Base-by-base conservation (phyloP, 2,329 filamentous ascomycete genomes). In the Neurospora sp. region DNA sequence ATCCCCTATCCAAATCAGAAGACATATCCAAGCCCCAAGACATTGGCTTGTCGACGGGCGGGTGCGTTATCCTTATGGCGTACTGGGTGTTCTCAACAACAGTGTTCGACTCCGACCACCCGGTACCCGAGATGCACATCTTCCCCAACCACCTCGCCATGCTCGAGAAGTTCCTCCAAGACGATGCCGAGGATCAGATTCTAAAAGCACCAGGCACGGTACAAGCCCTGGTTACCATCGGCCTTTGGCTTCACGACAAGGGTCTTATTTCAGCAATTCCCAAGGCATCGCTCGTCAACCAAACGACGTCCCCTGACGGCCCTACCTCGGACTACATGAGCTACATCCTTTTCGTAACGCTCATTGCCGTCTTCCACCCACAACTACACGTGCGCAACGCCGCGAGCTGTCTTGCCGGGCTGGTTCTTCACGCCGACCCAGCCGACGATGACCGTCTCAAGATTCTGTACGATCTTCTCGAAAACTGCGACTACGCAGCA, bases 1-100 rank as follows among this genome's bases (percentile, higher is more conserved):
- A 85, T 38, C 85, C 86, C 1, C 77, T 87, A 8, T 80, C 80
- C 1, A 72, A 74, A 4, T 68, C 73, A 1, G 76, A 78, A 33
- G 73, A 77, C 4, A 67, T 76, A 8, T 67, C 71, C 15, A 74
- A 66, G 17, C 81, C 84, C 0, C 82, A 84, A 15, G 82, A 84
- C 12, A 85, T 90, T 66, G 82, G 84, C 65, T 80, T 90, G 2
- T 89, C 88, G 0, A 85, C 85, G 0, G 84, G 85, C 5, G 89
- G 89, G 4, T 81, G 85, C 33, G 79, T 89, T 12, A 88, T 86
- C 72, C 80, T 91, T 41, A 79, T 88, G 17, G 85, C 86, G 8
- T 90, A 89, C 77, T 87, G 85, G 80, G 81, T 89, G 57, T 89
- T 90, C 74, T 87, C 88, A 0, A 83, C 86, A 0, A 83, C 88